A percentile compares a stretch with the other conserved stretches of the same genome.
Conservation (phyloP, 2,329 filamentous ascomycete genomes). For the Teratosphaeria zuluensis region DNA sequence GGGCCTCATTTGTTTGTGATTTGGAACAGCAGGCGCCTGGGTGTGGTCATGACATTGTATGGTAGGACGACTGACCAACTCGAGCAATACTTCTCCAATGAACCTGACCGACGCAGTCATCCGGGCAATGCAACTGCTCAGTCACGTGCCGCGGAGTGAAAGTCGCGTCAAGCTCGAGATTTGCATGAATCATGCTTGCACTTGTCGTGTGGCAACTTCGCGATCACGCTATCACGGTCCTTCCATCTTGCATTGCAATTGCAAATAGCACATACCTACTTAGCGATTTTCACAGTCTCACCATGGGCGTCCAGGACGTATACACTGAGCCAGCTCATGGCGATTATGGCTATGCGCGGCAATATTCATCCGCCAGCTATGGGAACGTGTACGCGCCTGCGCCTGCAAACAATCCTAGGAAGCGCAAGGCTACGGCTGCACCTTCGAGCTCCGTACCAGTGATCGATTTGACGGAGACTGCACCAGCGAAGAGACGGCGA, state of each 20-base stretch:
- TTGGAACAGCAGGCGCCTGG: no score
- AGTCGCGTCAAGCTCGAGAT: no score
- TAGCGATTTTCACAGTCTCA: background rate
- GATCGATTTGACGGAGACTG: conserved; percentile 7
- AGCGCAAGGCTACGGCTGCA: conserved; percentile 5
- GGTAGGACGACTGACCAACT: background rate
- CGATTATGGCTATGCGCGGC: background rate
- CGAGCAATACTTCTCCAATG: no score
- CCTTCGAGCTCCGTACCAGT: background rate
- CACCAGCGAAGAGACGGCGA: conserved; percentile 6
- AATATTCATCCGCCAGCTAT: background rate
- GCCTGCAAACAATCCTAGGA: background rate
- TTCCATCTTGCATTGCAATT: no score
- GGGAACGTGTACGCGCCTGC: background rate
- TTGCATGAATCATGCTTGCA: background rate
- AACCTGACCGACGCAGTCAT: no score
- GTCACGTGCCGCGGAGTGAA: no score
- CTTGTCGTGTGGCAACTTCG: background rate
- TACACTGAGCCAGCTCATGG: background rate
- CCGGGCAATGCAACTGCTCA: no score
- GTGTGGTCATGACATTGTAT: background rate
- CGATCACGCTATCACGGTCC: background rate
- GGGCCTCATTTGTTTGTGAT: no score
- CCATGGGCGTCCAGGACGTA: background rate
- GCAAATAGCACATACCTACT: background rate